Conservation (phyloP, 1,139 yeast species). For the Pichia kudriavzevii region DNA sequence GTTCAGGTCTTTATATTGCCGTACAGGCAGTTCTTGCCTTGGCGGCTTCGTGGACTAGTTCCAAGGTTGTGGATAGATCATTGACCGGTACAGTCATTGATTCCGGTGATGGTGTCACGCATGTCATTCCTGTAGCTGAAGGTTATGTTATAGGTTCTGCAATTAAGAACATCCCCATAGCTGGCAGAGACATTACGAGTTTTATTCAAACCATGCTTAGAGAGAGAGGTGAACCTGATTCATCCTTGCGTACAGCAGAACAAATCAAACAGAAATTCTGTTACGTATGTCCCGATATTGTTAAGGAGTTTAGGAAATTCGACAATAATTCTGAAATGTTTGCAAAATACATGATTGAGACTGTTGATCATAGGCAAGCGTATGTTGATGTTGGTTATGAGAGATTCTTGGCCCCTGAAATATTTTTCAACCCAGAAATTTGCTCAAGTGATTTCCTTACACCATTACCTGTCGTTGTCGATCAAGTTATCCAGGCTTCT, state of each 20-base stretch:
- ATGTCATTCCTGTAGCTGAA: constrained; percentile 98
- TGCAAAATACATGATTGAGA: constrained; percentile 87
- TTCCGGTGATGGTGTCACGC: constrained; percentile 94
- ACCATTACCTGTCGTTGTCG: constrained; percentile 92
- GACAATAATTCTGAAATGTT: constrained; percentile 92
- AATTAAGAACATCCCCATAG: constrained; percentile 93
- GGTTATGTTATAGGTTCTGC: constrained; percentile 98
- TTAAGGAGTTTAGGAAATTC: constrained; percentile 88
- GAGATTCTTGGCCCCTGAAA: constrained; percentile 95
- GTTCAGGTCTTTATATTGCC: constrained; percentile 97
- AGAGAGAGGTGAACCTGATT: constrained; percentile 94
- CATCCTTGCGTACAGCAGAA: constrained; percentile 92
- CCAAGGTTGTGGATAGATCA: constrained; percentile 90
- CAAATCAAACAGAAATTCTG: constrained; percentile 93
- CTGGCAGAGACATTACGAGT: constrained; percentile 94
- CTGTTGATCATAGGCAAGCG: constrained; percentile 61
- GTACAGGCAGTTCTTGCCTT: constrained; percentile 97
- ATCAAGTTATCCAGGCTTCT: constrained; percentile 86
- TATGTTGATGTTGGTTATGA: constrained; percentile 94
- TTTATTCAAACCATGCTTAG: constrained; percentile 89
- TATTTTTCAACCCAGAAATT: constrained; percentile 96
- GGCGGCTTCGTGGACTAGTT: constrained; percentile 98
- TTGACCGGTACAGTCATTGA: constrained; percentile 97
- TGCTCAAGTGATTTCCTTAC: constrained; percentile 92
- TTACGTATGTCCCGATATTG: constrained; percentile 96